phyloP scores from a whole-genome alignment of 192 early-diverging fungal species.

The Martensiomyces pterosporus region DNA sequence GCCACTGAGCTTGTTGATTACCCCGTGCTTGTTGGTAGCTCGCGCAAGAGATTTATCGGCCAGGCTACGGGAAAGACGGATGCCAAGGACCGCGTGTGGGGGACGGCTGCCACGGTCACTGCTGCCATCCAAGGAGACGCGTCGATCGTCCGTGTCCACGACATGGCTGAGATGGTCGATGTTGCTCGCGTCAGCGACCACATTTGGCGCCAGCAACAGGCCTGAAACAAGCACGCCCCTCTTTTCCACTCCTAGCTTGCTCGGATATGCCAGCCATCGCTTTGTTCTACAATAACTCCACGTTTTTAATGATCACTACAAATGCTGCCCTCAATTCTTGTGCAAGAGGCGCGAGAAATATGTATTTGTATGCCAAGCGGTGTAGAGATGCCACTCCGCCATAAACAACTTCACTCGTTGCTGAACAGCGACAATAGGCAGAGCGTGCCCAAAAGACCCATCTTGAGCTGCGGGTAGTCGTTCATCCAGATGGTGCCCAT shows the following conservation, averaged over 20 bases:
- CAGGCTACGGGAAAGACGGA: slow-evolving; percentile 59
- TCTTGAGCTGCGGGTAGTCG: slow-evolving; percentile 93
- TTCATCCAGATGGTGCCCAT: slow-evolving; percentile 97
- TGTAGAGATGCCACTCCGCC: too few species aligned
- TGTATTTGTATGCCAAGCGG: too few species aligned
- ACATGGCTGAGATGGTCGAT: slow-evolving; percentile 90
- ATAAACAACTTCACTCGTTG: slow-evolving; percentile 60
- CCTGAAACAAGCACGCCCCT: not conserved
- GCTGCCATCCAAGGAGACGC: slow-evolving; percentile 80
- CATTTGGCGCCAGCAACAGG: slow-evolving; percentile 40
- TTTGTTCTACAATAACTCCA: slow-evolving; percentile 3
- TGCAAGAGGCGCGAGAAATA: too few species aligned
- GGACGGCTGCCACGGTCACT: slow-evolving; percentile 85
- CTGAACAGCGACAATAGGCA: slow-evolving; percentile 67
- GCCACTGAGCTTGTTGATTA: slow-evolving; percentile 45
- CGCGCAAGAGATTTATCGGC: slow-evolving; percentile 91
- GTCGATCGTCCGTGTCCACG: slow-evolving; percentile 86
- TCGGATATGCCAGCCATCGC: too few species aligned
- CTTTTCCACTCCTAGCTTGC: too few species aligned
- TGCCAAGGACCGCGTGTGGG: slow-evolving; percentile 72
- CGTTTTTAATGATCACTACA: not conserved
- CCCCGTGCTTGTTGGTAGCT: slow-evolving; percentile 89
- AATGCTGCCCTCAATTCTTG: not conserved
- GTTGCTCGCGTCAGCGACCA: slow-evolving; percentile 80
- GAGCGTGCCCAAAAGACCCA: slow-evolving; percentile 69